A percentile compares a stretch with the other conserved stretches of the same genome.
phyloP scores from a whole-genome alignment of 1,284 basidiomycete species.

The Boletus sp. region DNA sequence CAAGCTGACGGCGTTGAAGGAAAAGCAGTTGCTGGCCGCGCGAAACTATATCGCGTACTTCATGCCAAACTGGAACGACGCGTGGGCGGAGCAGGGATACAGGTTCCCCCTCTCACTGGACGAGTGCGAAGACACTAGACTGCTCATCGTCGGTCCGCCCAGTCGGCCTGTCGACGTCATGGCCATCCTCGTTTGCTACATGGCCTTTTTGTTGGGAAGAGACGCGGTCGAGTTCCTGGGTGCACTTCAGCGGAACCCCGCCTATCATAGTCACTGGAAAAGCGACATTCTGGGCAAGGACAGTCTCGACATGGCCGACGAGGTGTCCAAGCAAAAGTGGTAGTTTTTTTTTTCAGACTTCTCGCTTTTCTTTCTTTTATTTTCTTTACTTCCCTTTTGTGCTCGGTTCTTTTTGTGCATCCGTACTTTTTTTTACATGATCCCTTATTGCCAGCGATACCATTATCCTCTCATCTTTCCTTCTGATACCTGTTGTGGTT shows the following conservation, averaged over 20 bases:
- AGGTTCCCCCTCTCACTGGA: not conserved
- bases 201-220: not conserved
- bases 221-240: not conserved
- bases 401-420: not conserved
- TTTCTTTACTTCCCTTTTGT: not conserved
- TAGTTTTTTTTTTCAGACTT: not conserved
- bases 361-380: not conserved
- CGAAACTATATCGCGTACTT: not conserved
- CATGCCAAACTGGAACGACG: not conserved
- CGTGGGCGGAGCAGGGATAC: not conserved
- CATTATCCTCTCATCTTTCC: not conserved
- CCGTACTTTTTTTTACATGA: not conserved
- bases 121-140: not conserved
- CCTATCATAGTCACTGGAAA: not conserved
- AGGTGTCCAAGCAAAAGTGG: not conserved
- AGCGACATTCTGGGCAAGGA: not conserved
- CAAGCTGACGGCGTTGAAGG: not conserved
- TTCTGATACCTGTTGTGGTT: not conserved
- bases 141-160: not conserved
- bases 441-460: not conserved
- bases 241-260: not conserved
- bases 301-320: not conserved
- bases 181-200: not conserved
- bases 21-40: not conserved
- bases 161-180: not conserved